Base-by-base conservation (phyloP, 1,139 yeast genomes). In the Candida anutae region DNA sequence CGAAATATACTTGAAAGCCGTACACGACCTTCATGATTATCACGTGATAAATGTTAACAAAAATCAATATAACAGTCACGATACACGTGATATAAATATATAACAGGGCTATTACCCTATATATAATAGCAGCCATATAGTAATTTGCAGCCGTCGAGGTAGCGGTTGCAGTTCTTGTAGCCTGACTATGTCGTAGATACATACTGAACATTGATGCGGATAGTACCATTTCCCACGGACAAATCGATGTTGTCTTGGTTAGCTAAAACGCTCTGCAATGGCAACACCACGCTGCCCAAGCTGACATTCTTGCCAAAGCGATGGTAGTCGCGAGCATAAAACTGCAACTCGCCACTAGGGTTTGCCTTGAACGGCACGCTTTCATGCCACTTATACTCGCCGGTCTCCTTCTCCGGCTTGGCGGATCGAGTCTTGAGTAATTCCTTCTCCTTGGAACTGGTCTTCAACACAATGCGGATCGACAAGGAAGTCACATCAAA, bases 301-400 rank as follows among this genome's bases (percentile, higher is more conserved):
- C 74, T 81, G 24, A 64, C 63, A 38, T 73, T 77, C 45, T 81
- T 77, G 24, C 94, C 90, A 42, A 88, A 69, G 3, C 75, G 69
- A 50, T 82, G 94, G 47, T 75, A 81, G 28, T 79, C 77, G 28
- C 73, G 64, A 11, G 83, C 70, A 22, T 63, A 61, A 44, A 88
- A 70, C 4, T 72, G 56, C 27, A 88, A 46, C 31, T 60, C 63
- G 3, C 79, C 77, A 12, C 70, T 76, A 3, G 76, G 53, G 4
- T 79, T 60, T 8, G 90, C 76, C 46, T 71, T 76, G 59, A 87
- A 83, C 4, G 77, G 66, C 36, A 70, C 62, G 15, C 77, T 63
- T 46, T 84, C 95, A 40, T 74, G 72, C 72, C 85, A 74, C 33
- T 56, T 62, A 33, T 66, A 68, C 8, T 55, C 38, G 0, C 70